Base-by-base conservation (phyloP, 768 basidiomycete genomes). In the Mycena rosella region DNA sequence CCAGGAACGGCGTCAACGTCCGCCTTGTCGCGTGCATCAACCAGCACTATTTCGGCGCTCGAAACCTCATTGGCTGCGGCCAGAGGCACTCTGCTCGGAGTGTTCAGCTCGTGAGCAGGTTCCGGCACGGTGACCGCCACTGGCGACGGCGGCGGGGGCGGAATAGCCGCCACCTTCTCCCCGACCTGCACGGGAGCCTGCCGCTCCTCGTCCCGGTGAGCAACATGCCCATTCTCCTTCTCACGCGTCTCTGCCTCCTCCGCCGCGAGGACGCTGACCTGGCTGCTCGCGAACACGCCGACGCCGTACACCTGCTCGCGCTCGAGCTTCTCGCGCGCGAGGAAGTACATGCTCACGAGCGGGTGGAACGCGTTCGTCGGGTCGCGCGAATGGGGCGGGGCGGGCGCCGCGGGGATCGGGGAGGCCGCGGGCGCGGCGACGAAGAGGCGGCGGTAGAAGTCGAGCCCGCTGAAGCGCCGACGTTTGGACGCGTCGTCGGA, bases 321-420 rank as follows among this genome's bases (percentile, higher is more conserved):
- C 76, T 99, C 96, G 75, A 96, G 84, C 85, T 98, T 99, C 83
- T 99, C 98, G 63, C 94, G 85, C 4, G 96, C 94, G 22, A 99
- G 89, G 81, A 91, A 98, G 78, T 99, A 99, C 81, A 99, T 98
- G 30, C 96, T 95, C 47, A 99, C 87, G 30, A 99, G 85, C 0
- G 96, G 96, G 77, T 98, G 96, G 82, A 95, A 99, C 2, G 96
- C 98, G 58, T 88, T 83, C 13, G 95, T 97, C 6, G 98, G 97
- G 75, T 99, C 97, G 68, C 53, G 66, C 24, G 82, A 83, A 17
- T 57, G 17, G 14, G 61, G n/a, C 15, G 84, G 79, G 29, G 86
- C 82, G 8, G 52, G 32, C 2, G 59, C 47, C 2, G 58, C 30
- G 52, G 63, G 32, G 42, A 42, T 27, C 13, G 60, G 47, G 38